phyloP scores from a whole-genome alignment of 208 protist genomes.

The Leishmania braziliensis region DNA sequence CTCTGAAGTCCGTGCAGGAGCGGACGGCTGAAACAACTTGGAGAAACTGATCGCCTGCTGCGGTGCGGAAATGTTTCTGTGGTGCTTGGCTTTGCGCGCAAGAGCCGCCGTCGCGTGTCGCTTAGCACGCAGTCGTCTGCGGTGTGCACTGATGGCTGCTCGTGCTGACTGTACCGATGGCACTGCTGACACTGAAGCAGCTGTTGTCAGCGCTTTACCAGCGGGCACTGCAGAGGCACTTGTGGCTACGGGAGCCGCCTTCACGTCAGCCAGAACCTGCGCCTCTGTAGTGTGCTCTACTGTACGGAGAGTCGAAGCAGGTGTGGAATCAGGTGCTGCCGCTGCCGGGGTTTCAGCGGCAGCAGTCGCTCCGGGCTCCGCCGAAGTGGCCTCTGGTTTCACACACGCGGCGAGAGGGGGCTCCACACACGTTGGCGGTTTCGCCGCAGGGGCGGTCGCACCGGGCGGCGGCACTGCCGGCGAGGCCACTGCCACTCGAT shows the following conservation, averaged over 20 bases:
- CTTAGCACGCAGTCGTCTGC: slow-evolving; percentile 5
- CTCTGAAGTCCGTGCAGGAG: not conserved
- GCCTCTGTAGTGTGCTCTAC: not conserved
- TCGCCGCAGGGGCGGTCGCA: not conserved
- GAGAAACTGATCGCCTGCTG: not conserved
- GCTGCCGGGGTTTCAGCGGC: not conserved
- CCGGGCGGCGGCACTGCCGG: slow-evolving; percentile 5
- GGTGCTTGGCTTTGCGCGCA: not conserved
- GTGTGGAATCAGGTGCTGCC: not conserved
- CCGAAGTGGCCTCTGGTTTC: not conserved
- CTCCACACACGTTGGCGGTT: slow-evolving; percentile 14
- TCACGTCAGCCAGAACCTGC: not conserved
- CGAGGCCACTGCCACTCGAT: not conserved
- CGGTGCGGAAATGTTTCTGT: not conserved
- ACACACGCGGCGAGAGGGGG: slow-evolving; percentile 6
- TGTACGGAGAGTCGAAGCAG: not conserved
- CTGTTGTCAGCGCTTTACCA: not conserved
- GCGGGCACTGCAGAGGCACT: not conserved
- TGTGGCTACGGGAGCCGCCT: not conserved
- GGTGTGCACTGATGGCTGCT: slow-evolving; percentile 6
- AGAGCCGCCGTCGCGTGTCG: slow-evolving; percentile 1
- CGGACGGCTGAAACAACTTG: not conserved
- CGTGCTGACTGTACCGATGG: not conserved
- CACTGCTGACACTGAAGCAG: not conserved
- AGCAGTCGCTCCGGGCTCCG: not conserved